Percentiles rank a stretch among this genome's conserved stretches.
These are phyloP conservation scores for Soucietia sequanensis DNA, from an alignment of 805 yeast genomes.

Conservation along the genomic window DNA sequence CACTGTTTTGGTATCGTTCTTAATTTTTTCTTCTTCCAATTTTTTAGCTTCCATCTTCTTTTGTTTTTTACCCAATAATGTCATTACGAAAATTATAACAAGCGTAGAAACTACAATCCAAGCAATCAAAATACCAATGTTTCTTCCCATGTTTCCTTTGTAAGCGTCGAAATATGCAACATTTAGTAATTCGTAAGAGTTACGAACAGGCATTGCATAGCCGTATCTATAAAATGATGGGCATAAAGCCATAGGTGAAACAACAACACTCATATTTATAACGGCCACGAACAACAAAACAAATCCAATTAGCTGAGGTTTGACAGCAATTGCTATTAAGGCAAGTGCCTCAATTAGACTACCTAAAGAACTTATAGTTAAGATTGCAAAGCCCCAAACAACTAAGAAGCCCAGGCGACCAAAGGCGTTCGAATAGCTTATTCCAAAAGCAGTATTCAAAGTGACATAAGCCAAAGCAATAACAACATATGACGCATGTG, in stretches of 20 bases:
- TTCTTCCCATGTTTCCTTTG: conserved; percentile 31
- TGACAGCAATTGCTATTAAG: conserved; percentile 18
- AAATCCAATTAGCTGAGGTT: conserved; percentile 28
- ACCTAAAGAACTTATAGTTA: conserved; percentile 31
- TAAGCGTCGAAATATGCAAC: conserved; percentile 34
- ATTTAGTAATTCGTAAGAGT: conserved; percentile 28
- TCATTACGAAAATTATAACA: conserved; percentile 26
- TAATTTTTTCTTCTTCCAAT: too few relatives aligned
- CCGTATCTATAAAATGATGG: conserved; percentile 35
- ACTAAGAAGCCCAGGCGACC: conserved; percentile 34
- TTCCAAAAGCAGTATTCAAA: conserved; percentile 28
- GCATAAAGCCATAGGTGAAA: conserved; percentile 30
- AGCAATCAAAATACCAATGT: conserved; percentile 24
- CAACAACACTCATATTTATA: conserved; percentile 28
- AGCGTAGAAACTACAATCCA: conserved; percentile 29
- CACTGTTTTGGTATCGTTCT: too few relatives aligned
- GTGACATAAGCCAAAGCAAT: conserved; percentile 27
- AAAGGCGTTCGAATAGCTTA: conserved; percentile 18
- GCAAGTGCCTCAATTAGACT: conserved; percentile 27
- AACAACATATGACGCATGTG: conserved; percentile 27
- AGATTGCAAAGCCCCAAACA: conserved; percentile 28
- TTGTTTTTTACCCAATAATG: conserved; percentile 15
- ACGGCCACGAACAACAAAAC: conserved; percentile 26
- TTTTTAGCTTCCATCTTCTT: conserved; percentile 6
- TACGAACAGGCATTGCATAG: conserved; percentile 36